phyloP scores from a whole-genome alignment of 129 eudicot genomes.

The Centella asiatica region DNA sequence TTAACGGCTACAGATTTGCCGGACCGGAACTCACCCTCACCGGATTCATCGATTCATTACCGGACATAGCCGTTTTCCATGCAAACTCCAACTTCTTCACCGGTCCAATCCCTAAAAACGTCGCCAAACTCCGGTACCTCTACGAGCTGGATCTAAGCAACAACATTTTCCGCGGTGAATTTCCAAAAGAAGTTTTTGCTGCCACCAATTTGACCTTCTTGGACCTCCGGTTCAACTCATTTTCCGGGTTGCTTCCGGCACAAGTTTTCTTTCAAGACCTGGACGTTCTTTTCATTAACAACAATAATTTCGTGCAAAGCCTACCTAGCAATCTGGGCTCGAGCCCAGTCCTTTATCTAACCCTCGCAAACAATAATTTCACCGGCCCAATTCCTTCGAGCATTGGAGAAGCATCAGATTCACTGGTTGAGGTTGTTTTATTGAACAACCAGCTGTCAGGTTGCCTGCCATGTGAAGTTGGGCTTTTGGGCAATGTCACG shows the following conservation, averaged over 20 bases:
- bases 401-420: slow-evolving; percentile 19
- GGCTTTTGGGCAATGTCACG: slow-evolving; percentile 14
- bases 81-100: slow-evolving; percentile 41
- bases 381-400: slow-evolving; percentile 32
- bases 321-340: slow-evolving; percentile 34
- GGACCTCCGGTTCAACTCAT: slow-evolving; percentile 38
- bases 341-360: slow-evolving; percentile 24
- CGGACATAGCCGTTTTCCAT: slow-evolving; percentile 38
- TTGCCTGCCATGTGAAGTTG: slow-evolving; percentile 38
- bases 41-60: slow-evolving; percentile 22
- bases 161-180: slow-evolving; percentile 27
- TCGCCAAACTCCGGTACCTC: slow-evolving; percentile 15
- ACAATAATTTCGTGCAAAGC: slow-evolving; percentile 25
- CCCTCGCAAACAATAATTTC: slow-evolving; percentile 37
- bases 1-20: slow-evolving; percentile 22
- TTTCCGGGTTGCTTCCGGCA: slow-evolving; percentile 29
- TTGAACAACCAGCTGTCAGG: slow-evolving; percentile 33
- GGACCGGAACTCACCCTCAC: slow-evolving; percentile 23
- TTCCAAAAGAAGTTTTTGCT: slow-evolving; percentile 22
- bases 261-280: slow-evolving; percentile 23
- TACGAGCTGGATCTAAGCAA: slow-evolving; percentile 41
- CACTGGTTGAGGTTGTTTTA: slow-evolving; percentile 31
- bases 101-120: slow-evolving; percentile 20
- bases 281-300: slow-evolving; percentile 40
- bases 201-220: slow-evolving; percentile 20